These are phyloP conservation scores for Violaceomyces palustris DNA, from an alignment of 1,284 basidiomycete species.

Conservation along the genomic window DNA sequence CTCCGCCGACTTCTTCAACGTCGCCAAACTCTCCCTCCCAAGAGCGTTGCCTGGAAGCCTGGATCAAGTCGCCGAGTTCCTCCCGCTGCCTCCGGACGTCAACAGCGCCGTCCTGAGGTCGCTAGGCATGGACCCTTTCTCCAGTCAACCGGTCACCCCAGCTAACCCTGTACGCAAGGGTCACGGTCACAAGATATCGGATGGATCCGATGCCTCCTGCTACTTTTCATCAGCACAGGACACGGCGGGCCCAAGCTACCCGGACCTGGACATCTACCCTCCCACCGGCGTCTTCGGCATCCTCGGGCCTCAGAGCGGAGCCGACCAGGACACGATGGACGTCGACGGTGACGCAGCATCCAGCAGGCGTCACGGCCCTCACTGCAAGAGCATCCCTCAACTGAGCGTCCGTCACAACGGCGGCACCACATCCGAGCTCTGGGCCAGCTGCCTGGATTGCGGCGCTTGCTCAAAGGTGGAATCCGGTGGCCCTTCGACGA, in stretches of 20 bases:
- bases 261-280: conserved; percentile 14
- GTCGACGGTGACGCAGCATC: conserved; percentile 5
- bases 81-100: conserved; percentile 29
- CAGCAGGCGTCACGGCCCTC: conserved; percentile 15
- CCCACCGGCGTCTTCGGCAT: conserved; percentile 16
- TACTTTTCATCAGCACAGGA: conserved; percentile 7
- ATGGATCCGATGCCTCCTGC: conserved; percentile 7
- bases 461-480: conserved; percentile 25
- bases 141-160: no score
- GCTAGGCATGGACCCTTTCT: conserved; percentile 16
- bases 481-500: conserved; percentile 5
- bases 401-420: conserved; percentile 36
- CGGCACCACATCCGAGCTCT: conserved; percentile 29
- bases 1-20: conserved; percentile 1
- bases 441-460: conserved; percentile 39
- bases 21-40: conserved; percentile 17
- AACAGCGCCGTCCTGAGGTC: conserved; percentile 30
- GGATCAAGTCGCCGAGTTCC: conserved; percentile 27
- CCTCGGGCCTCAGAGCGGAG: conserved; percentile 13
- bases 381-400: conserved; percentile 42
- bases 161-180: neutral
- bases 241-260: conserved; percentile 7
- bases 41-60: conserved; percentile 12
- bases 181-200: conserved; percentile 12
- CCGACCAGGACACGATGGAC: conserved; percentile 15